phyloP scores from a whole-genome alignment of 768 basidiomycete genomes.

The Termitomyces sp. region DNA sequence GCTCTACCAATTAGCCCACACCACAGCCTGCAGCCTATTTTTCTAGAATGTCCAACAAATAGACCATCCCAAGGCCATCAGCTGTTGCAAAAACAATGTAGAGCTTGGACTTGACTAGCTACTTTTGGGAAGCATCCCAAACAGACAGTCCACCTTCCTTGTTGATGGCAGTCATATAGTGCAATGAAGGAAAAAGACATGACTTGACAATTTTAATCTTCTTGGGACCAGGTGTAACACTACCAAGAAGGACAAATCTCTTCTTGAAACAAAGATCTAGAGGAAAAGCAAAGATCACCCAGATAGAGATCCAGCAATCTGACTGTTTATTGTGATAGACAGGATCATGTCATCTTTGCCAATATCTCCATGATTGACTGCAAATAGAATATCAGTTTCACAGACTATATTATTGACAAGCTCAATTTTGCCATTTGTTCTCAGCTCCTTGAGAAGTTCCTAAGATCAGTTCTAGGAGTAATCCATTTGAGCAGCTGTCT shows the following conservation, averaged over 20 bases:
- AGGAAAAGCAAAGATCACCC: conserved; percentile 24
- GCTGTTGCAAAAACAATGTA: conserved; percentile 19
- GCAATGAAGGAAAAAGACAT: conserved; percentile 20
- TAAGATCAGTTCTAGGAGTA: background rate
- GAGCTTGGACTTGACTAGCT: conserved; percentile 7
- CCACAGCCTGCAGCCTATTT: conserved; percentile 17
- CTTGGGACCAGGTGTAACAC: conserved; percentile 26
- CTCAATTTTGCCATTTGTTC: background rate
- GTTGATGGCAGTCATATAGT: conserved; percentile 23
- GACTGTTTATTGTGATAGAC: conserved; percentile 24
- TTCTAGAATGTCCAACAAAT: conserved; percentile 23
- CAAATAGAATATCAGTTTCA: background rate
- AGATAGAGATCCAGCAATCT: conserved; percentile 22
- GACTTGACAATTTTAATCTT: conserved; percentile 28
- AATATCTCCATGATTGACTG: background rate
- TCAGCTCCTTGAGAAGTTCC: background rate
- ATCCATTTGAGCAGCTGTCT: conserved; percentile 7
- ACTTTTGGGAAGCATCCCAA: conserved; percentile 12
- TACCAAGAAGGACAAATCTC: conserved; percentile 23
- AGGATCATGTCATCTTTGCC: conserved; percentile 18
- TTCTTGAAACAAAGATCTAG: conserved; percentile 24
- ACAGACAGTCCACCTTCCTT: conserved; percentile 7
- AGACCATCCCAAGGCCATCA: conserved; percentile 20
- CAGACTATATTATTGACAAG: background rate
- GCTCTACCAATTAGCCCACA: conserved; percentile 16